Percentiles rank a stretch among this genome's conserved stretches.
phyloP scores from a whole-genome alignment of 495 filamentous ascomycete genomes.

The Schizothecium vesticola region DNA sequence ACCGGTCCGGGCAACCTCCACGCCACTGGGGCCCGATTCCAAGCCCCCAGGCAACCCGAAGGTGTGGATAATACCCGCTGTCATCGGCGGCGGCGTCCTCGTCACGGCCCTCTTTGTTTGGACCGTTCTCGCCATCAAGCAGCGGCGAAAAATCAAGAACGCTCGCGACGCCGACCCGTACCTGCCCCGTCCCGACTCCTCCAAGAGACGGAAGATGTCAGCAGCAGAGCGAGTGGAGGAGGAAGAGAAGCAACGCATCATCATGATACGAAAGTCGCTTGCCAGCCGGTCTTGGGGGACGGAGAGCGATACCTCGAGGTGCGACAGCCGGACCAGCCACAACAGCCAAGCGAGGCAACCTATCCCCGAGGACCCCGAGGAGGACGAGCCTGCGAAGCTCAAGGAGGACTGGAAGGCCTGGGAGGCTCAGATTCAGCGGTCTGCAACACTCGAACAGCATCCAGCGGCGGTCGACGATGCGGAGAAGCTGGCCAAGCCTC shows the following conservation, averaged over 20 bases:
- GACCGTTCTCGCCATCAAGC: constrained; percentile 19
- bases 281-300: constrained; percentile 31
- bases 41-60: not conserved
- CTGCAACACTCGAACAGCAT: constrained; percentile 24
- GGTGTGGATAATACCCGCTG: constrained; percentile 30
- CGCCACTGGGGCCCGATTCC: not conserved
- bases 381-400: constrained; percentile 10
- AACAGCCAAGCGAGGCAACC: not conserved
- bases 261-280: constrained; percentile 46
- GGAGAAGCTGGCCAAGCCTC: constrained; percentile 26
- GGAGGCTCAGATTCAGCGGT: constrained; percentile 25
- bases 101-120: constrained; percentile 22
- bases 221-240: constrained; percentile 20
- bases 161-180: constrained; percentile 16
- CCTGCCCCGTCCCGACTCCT: constrained; percentile 16
- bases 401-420: constrained; percentile 31
- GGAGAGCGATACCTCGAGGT: constrained; percentile 3
- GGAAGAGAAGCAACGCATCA: constrained; percentile 35
- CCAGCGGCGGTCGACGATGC: constrained; percentile 11
- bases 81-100: constrained; percentile 26
- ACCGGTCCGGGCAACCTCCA: not conserved
- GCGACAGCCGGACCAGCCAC: constrained; percentile 3
- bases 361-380: not conserved
- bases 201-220: constrained; percentile 24
- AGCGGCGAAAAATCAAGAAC: constrained; percentile 18